These are phyloP conservation scores for Aspergillus latus DNA, from an alignment of 2,329 filamentous ascomycete genomes.

Conservation along the genomic window DNA sequence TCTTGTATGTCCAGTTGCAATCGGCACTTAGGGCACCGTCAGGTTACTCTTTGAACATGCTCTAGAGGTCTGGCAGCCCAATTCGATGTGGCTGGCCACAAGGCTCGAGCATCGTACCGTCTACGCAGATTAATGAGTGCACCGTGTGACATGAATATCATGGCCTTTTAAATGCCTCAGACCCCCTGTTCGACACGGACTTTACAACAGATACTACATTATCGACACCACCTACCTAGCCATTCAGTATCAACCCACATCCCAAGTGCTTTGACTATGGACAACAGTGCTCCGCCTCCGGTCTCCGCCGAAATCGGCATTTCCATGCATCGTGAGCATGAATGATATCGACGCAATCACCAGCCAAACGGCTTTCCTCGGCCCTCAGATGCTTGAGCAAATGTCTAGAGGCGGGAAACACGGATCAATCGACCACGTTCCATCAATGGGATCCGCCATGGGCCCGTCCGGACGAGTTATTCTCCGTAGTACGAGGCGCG, in stretches of 20 bases:
- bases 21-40: not conserved
- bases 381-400: not conserved
- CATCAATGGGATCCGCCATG: slow-evolving; percentile 1
- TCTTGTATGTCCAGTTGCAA: not conserved
- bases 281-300: slow-evolving; percentile 12
- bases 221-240: not conserved
- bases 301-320: slow-evolving; percentile 16
- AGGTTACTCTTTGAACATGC: not conserved
- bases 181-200: not conserved
- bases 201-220: not conserved
- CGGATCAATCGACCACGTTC: slow-evolving; percentile 6
- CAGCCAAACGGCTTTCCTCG: not conserved
- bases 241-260: not conserved
- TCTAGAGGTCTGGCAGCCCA: not conserved
- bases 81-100: not conserved
- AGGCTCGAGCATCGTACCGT: not conserved
- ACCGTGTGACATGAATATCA: not conserved
- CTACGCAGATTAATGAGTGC: not conserved
- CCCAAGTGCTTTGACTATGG: not conserved
- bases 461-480: slow-evolving; percentile 10
- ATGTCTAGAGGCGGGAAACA: not conserved
- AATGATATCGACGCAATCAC: not conserved
- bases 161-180: not conserved
- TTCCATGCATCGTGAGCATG: not conserved
- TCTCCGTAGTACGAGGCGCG: slow-evolving; percentile 7